A percentile compares a stretch with the other conserved stretches of the same genome.
Evolutionary conservation across 139 green algal species (phyloP).

Genomic region (Nannochloris sp.): DNA sequence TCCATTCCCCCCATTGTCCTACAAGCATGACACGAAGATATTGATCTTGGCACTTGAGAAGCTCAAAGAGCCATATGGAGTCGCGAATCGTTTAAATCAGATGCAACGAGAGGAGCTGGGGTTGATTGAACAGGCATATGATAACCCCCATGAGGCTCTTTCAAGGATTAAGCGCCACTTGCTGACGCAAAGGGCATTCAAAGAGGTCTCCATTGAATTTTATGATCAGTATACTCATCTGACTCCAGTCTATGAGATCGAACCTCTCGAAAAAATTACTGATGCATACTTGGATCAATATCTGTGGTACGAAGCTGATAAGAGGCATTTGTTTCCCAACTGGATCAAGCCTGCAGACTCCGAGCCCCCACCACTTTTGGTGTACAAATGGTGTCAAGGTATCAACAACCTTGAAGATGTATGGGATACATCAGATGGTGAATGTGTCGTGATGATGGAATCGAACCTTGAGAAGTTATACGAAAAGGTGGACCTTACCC

Average conservation of each 20-base stretch:
- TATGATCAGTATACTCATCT: conserved; percentile 97
- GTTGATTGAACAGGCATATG: conserved; percentile 98
- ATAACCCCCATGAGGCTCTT: conserved; percentile 99
- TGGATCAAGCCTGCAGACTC: conserved; percentile 97
- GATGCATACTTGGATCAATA: conserved; percentile 93
- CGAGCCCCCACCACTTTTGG: conserved; percentile 93
- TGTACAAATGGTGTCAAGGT: conserved; percentile 98
- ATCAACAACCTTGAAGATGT: conserved; percentile 92
- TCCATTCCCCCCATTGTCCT: conserved; percentile 97
- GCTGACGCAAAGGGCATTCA: conserved; percentile 96
- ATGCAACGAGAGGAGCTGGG: conserved; percentile 96
- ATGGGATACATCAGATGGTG: conserved; percentile 91
- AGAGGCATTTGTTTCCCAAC: conserved; percentile 96
- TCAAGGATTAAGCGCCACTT: conserved; percentile 98
- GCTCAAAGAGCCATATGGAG: conserved; percentile 98
- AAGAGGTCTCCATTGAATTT: conserved; percentile 84
- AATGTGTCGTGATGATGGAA: conserved; percentile 98
- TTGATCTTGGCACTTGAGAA: conserved; percentile 96
- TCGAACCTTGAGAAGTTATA: conserved; percentile 94
- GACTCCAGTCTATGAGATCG: conserved; percentile 97
- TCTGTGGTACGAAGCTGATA: conserved; percentile 85
- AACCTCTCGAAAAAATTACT: conserved; percentile 99
- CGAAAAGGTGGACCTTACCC: conserved; percentile 97
- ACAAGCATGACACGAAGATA: conserved; percentile 99
- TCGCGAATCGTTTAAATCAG: conserved; percentile 90